Percentiles rank a stretch among this genome's conserved stretches.
Conservation (phyloP, 768 basidiomycete species). For the Trametes villosa region DNA sequence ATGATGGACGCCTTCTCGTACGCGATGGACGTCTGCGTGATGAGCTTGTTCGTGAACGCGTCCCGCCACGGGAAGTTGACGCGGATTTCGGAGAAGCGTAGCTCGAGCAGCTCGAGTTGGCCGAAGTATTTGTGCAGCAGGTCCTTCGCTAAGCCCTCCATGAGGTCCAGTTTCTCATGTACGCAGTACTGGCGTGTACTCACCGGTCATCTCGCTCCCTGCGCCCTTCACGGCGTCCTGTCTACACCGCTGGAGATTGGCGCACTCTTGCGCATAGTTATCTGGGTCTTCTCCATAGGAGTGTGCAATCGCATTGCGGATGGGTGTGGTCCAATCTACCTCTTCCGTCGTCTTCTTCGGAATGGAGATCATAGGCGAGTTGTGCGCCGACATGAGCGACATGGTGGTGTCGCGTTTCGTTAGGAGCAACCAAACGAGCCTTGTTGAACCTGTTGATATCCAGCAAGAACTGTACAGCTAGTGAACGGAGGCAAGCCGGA, state of each 20-base stretch:
- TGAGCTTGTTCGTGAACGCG: slow-evolving; percentile 93
- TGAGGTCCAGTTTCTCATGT: slow-evolving; percentile 2
- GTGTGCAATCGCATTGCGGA: slow-evolving; percentile 83
- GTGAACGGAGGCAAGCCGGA: not conserved
- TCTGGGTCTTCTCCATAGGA: slow-evolving; percentile 95
- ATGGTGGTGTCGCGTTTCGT: not conserved
- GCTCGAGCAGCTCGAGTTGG: slow-evolving; percentile 94
- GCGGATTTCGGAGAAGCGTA: slow-evolving; percentile 94
- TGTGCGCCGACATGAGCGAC: slow-evolving; percentile 61
- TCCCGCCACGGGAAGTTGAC: slow-evolving; percentile 98
- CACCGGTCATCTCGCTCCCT: slow-evolving; percentile 94
- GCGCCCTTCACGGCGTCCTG: slow-evolving; percentile 97
- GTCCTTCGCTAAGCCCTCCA: slow-evolving; percentile 68
- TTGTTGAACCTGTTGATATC: not conserved
- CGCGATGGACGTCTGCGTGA: slow-evolving; percentile 94
- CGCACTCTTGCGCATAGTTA: slow-evolving; percentile 82
- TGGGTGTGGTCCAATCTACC: slow-evolving; percentile 93
- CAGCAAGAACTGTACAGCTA: not conserved
- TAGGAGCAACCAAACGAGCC: not conserved
- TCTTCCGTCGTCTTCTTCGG: slow-evolving; percentile 96
- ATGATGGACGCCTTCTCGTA: slow-evolving; percentile 98
- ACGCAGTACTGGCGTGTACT: slow-evolving; percentile 28
- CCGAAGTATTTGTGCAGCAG: slow-evolving; percentile 99
- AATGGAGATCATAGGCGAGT: slow-evolving; percentile 89
- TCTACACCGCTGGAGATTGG: slow-evolving; percentile 83